Conservation (phyloP, 345 rosid genomes). For the Nasturtium officinale region DNA sequence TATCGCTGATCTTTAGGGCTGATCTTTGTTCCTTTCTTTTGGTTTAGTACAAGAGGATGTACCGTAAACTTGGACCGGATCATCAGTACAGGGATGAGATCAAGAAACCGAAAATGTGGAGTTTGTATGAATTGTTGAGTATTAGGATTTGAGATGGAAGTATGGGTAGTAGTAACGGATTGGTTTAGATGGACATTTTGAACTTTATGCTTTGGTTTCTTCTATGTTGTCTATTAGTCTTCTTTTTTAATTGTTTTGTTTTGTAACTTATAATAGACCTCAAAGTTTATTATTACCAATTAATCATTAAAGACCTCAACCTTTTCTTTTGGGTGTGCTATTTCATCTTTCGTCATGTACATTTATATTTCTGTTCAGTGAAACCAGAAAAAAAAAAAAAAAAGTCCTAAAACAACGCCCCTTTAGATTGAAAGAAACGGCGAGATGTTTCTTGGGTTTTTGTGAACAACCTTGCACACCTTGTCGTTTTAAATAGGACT, state of each 20-base stretch:
- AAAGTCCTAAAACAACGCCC: not conserved
- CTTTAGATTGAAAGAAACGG: not conserved
- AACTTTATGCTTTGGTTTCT: slow-evolving; percentile 3
- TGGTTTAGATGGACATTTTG: slow-evolving; percentile 26
- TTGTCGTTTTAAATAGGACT: not conserved
- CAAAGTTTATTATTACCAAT: not conserved
- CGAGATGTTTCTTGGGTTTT: not conserved
- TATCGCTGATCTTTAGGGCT: not conserved
- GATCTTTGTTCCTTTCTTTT: slow-evolving; percentile 24
- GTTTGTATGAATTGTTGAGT: slow-evolving; percentile 29
- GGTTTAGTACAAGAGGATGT: slow-evolving; percentile 80
- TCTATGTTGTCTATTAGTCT: slow-evolving; percentile 28
- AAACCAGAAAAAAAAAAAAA: not conserved
- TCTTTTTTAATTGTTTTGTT: not conserved
- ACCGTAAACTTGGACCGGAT: slow-evolving; percentile 41
- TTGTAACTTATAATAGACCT: slow-evolving; percentile 17
- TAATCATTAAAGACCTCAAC: slow-evolving; percentile 49
- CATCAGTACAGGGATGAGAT: not conserved
- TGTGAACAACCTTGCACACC: not conserved
- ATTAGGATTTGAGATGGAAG: slow-evolving; percentile 22
- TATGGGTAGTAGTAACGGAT: slow-evolving; percentile 21
- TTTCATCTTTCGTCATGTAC: not conserved
- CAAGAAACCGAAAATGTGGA: slow-evolving; percentile 18
- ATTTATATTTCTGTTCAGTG: not conserved
- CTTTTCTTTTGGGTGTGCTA: not conserved